These are phyloP conservation scores for Metarhizium brunneum DNA, from an alignment of 2,329 filamentous ascomycete species.

Conservation along the genomic window DNA sequence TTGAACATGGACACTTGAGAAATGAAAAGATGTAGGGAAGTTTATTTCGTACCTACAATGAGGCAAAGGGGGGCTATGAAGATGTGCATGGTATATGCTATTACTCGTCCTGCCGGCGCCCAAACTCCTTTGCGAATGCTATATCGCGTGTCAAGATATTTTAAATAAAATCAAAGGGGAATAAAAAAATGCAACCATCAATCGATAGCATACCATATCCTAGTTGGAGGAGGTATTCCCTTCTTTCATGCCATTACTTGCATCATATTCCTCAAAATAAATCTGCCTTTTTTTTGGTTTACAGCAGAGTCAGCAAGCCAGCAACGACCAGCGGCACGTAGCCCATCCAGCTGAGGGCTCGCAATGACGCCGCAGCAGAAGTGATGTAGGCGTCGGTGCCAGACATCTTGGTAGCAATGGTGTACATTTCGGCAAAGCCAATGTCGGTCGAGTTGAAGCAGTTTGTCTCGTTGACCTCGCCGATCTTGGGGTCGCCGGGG, in stretches of 20 bases:
- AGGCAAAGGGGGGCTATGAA: neutral
- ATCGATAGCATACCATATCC: neutral
- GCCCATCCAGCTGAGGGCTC: conserved; percentile 21
- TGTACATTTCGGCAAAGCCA: conserved; percentile 69
- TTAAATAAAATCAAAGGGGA: neutral
- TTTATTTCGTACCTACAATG: too few relatives aligned
- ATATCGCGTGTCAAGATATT: neutral
- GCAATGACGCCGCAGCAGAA: conserved; percentile 16
- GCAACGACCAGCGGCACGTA: conserved; percentile 32
- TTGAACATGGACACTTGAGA: too few relatives aligned
- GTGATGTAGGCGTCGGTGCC: conserved; percentile 23
- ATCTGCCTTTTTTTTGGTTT: conserved; percentile 5
- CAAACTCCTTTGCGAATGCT: neutral
- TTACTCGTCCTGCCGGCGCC: neutral
- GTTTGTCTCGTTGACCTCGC: conserved; percentile 67
- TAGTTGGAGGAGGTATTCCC: neutral
- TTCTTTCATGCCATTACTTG: conserved; percentile 3
- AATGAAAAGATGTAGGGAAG: too few relatives aligned
- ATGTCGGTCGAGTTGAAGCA: conserved; percentile 83
- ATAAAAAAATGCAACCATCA: neutral
- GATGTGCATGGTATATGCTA: neutral
- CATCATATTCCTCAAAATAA: neutral
- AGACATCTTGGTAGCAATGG: conserved; percentile 42
- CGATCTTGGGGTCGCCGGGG: conserved; percentile 56
- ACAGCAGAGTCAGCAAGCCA: conserved; percentile 30